A percentile compares a stretch with the other conserved stretches of the same genome.
phyloP scores from a whole-genome alignment of 78 protist genomes.

The Dictyostelium intermedium region DNA sequence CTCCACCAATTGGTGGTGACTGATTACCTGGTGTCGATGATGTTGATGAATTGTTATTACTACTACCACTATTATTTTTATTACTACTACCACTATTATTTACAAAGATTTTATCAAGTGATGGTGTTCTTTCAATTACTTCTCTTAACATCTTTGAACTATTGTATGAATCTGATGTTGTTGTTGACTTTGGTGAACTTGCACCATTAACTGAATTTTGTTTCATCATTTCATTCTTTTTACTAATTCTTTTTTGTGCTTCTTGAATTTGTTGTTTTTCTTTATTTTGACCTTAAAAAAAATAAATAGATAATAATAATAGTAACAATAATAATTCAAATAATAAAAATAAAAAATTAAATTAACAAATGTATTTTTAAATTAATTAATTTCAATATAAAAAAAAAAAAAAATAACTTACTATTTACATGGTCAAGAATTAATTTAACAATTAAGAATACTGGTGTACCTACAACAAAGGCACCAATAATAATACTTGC shows the following conservation, averaged over 20 bases:
- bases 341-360: too few relatives aligned
- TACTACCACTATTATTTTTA: not conserved
- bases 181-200: not conserved
- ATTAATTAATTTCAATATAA: not conserved
- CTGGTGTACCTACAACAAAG: conserved; percentile 21
- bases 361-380: not conserved
- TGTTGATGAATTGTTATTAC: not conserved
- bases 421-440: not conserved
- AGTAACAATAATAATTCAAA: too few relatives aligned
- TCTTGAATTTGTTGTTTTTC: not conserved
- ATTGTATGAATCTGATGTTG: not conserved
- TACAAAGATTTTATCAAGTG: not conserved
- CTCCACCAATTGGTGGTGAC: not conserved
- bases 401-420: not conserved
- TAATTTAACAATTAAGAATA: conserved; percentile 19
- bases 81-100: not conserved
- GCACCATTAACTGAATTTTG: conserved; percentile 1
- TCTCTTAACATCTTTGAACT: conserved; percentile 20
- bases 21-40: not conserved
- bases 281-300: not conserved
- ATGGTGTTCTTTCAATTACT: not conserved
- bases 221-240: conserved; percentile 25
- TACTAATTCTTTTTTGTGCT: not conserved
- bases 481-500: not conserved
- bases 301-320: not conserved